Evolutionary conservation across 345 rosid species (phyloP), one percentile per base, ranked within the genome.

Genomic region (Geranium rotundifolium): DNA sequence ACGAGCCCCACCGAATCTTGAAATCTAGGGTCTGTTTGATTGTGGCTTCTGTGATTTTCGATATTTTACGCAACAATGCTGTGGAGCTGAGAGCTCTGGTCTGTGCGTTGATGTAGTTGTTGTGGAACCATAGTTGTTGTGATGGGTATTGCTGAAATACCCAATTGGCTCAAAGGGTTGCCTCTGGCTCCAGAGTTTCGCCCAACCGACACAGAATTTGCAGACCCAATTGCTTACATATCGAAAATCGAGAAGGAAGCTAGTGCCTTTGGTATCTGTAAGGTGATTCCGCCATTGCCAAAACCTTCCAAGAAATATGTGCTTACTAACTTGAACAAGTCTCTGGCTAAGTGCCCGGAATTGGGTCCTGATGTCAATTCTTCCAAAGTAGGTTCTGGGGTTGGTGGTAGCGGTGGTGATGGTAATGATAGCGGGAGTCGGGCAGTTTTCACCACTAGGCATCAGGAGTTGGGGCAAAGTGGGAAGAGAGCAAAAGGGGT

Each of bases 231-330:
- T 72, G 97, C 96, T 13, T 95, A 95, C 54, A 91, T 95, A 67
- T 95, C 99, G 3, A 95, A 86, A 76, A 95, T 95, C 57, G 99
- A 95, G 80, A 90, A 84, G 78, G 87, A 90, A 63, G 99, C 97
- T 29, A 76, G 90, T 72, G 93, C 86, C 31, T 88, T 86, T 75
- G 97, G 99, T 62, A 90, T 95, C 49, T 95, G 99, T 69, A 95
- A 95, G 85, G 84, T 95, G 65, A 69, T 95, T 65, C 99, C 99
- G 57, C 99, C 99, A 6, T 73, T 90, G 73, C 91, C 99, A 5
- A 90, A 80, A 71, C 99, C 99, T 29, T 85, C 96, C 0, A 95
- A 88, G 64, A 90, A 76, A 80, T 95, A 86, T 50, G 97, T 87
- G 27, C 81, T 84, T 29, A 13, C 63, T 56, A 90, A 95, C 74